phyloP scores from a whole-genome alignment of 345 rosid genomes.

The Pugionium cornutum region DNA sequence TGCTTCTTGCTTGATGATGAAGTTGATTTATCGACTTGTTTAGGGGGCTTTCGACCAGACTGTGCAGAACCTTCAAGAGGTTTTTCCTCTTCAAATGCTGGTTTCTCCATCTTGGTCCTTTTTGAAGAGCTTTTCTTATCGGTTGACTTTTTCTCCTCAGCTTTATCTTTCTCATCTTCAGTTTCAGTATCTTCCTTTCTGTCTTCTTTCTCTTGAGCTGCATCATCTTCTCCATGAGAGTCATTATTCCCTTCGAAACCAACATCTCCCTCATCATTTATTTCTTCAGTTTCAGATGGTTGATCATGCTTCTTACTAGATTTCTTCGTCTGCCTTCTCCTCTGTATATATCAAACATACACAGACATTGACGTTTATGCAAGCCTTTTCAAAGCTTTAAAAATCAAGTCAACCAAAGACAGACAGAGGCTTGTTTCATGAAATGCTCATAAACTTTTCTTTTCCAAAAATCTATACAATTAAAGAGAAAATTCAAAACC shows the following conservation, averaged over 20 bases:
- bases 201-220: slow-evolving; percentile 45
- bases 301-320: slow-evolving; percentile 54
- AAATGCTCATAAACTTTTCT: neutral
- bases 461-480: slow-evolving; percentile 7
- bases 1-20: slow-evolving; percentile 43
- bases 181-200: slow-evolving; percentile 50
- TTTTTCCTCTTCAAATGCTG: slow-evolving; percentile 45
- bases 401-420: slow-evolving; percentile 24
- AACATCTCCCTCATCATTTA: slow-evolving; percentile 50
- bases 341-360: slow-evolving; percentile 47
- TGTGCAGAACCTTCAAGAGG: slow-evolving; percentile 48
- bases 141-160: slow-evolving; percentile 39
- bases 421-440: slow-evolving; percentile 6
- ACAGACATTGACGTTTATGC: slow-evolving; percentile 7
- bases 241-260: slow-evolving; percentile 46
- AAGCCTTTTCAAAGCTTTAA: slow-evolving; percentile 5
- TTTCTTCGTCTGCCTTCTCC: slow-evolving; percentile 46
- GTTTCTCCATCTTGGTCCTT: slow-evolving; percentile 47
- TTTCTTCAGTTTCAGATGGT: slow-evolving; percentile 50
- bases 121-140: slow-evolving; percentile 48
- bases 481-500: neutral
- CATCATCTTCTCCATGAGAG: slow-evolving; percentile 48
- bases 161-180: slow-evolving; percentile 50
- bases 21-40: slow-evolving; percentile 51
- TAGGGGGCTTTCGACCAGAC: slow-evolving; percentile 49